Evolutionary conservation across 352 stramenopile genomes (phyloP).

Genomic region (Phytophthora pseudosyringae): DNA sequence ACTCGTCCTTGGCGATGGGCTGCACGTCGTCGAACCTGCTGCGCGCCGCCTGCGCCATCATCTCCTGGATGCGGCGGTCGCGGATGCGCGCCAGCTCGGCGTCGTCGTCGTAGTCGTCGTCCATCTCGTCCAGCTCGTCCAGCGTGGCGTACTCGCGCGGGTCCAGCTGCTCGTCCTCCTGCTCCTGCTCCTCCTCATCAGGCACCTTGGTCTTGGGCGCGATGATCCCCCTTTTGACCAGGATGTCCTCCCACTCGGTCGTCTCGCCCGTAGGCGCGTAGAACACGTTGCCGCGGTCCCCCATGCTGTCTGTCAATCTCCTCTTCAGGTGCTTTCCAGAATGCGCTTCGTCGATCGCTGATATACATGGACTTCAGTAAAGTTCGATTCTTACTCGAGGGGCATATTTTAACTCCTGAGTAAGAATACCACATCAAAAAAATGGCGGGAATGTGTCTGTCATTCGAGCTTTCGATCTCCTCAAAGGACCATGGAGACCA

Average conservation of each 20-base stretch:
- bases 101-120: conserved; percentile 91
- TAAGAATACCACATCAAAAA: not conserved
- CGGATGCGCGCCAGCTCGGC: conserved; percentile 77
- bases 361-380: not conserved
- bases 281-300: conserved; percentile 81
- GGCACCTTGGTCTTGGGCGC: conserved; percentile 89
- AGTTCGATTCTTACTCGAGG: not conserved
- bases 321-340: conserved; percentile 15
- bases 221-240: conserved; percentile 90
- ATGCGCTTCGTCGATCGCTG: conserved; percentile 7
- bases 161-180: conserved; percentile 76
- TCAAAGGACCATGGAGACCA: conserved; percentile 58
- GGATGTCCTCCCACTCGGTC: conserved; percentile 91
- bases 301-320: conserved; percentile 36
- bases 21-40: conserved; percentile 92
- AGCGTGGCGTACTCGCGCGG: conserved; percentile 81
- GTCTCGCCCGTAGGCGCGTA: conserved; percentile 90
- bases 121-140: conserved; percentile 87
- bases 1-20: conserved; percentile 93
- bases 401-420: too few relatives aligned
- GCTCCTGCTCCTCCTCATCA: conserved; percentile 74
- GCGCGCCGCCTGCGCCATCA: conserved; percentile 81
- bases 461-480: conserved; percentile 11
- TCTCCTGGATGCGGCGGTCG: conserved; percentile 87
- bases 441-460: conserved; percentile 22